These are phyloP conservation scores for Stemphylium lycopersici DNA, from an alignment of 2,329 filamentous ascomycete species.

Conservation along the genomic window DNA sequence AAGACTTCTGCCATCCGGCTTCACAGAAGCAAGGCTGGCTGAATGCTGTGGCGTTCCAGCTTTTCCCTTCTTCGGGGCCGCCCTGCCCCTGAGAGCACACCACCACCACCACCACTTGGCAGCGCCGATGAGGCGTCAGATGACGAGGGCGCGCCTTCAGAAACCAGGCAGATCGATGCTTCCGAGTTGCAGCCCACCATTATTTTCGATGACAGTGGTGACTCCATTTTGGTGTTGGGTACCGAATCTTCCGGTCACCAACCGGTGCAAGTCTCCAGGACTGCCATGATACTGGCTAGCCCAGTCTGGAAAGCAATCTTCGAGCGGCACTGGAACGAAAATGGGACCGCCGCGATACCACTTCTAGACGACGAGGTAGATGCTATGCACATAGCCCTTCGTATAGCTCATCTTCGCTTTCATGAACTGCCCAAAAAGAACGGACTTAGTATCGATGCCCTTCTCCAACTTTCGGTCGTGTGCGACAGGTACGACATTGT, in stretches of 20 bases:
- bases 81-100: conserved; percentile 13
- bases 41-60: conserved; percentile 8
- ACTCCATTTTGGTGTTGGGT: conserved; percentile 15
- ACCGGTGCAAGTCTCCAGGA: conserved; percentile 18
- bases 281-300: conserved; percentile 23
- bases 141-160: conserved; percentile 3
- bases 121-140: conserved; percentile 3
- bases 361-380: conserved; percentile 22
- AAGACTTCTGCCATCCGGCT: not conserved
- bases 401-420: conserved; percentile 13
- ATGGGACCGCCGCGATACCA: conserved; percentile 25
- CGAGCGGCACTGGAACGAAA: conserved; percentile 15
- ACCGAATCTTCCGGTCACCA: conserved; percentile 10
- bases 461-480: conserved; percentile 35
- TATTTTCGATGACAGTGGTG: conserved; percentile 12
- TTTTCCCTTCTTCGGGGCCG: conserved; percentile 10
- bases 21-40: not conserved
- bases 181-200: conserved; percentile 11
- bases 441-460: conserved; percentile 19
- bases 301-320: conserved; percentile 30
- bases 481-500: conserved; percentile 41
- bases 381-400: conserved; percentile 9
- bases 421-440: conserved; percentile 11
- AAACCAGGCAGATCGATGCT: conserved; percentile 1
- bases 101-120: conserved; percentile 5